Conservation (phyloP, 1,284 basidiomycete species). For the Leccinum subfulvum region DNA sequence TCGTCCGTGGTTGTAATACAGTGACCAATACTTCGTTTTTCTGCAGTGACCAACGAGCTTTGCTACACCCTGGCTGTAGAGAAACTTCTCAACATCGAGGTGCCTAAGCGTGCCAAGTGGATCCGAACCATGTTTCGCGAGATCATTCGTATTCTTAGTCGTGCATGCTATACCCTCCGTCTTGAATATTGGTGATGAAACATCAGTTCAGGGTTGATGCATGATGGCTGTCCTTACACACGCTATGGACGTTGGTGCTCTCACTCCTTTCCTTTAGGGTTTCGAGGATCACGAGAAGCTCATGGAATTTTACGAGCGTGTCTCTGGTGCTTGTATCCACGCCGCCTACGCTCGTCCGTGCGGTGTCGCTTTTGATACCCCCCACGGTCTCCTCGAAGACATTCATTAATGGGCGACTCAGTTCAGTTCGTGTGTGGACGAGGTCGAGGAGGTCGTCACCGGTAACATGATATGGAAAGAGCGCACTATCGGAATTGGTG, state of each 20-base stretch:
- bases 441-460: conserved; percentile 97
- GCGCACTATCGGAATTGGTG: conserved; percentile 88
- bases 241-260: conserved; percentile 95
- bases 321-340: conserved; percentile 96
- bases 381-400: conserved; percentile 94
- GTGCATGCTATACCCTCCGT: conserved; percentile 41
- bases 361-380: conserved; percentile 96
- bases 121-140: conserved; percentile 97
- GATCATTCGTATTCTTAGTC: conserved; percentile 95
- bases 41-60: conserved; percentile 90
- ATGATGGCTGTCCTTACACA: conserved; percentile 82
- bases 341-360: conserved; percentile 98
- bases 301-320: conserved; percentile 99
- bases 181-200: conserved; percentile 1
- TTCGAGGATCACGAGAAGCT: conserved; percentile 99
- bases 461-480: conserved; percentile 99
- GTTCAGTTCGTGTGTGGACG: conserved; percentile 88
- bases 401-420: conserved; percentile 99
- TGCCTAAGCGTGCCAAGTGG: conserved; percentile 99
- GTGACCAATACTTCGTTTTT: neutral
- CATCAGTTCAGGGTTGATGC: conserved; percentile 75
- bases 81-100: conserved; percentile 97
- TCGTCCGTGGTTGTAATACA: neutral
- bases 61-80: conserved; percentile 98
- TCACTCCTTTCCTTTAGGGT: conserved; percentile 99